A percentile compares a stretch with the other conserved stretches of the same genome.
Conservation (phyloP, 2,329 filamentous ascomycete genomes). For the Pseudogymnoascus sp. region DNA sequence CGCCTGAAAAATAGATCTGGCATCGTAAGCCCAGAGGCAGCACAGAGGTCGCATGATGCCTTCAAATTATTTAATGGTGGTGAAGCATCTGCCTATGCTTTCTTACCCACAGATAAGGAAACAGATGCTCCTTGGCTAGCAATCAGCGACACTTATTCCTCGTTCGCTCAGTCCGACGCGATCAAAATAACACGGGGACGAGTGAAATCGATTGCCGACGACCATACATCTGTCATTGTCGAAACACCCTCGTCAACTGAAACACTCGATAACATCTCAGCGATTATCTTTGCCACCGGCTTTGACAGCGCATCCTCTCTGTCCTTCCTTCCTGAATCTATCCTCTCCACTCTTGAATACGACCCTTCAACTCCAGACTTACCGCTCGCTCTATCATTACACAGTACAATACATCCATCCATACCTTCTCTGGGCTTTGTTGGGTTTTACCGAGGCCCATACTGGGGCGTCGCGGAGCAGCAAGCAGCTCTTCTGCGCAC, state of each 20-base stretch:
- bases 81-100: conserved; percentile 31
- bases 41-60: conserved; percentile 44
- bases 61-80: conserved; percentile 14
- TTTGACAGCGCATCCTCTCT: conserved; percentile 59
- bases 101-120: conserved; percentile 20
- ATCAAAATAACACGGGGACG: conserved; percentile 36
- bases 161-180: conserved; percentile 60
- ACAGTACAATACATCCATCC: conserved; percentile 52
- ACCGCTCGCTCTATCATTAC: conserved; percentile 60
- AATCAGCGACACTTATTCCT: conserved; percentile 62
- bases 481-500: conserved; percentile 62
- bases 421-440: conserved; percentile 66
- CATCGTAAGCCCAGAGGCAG: conserved; percentile 51
- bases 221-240: not conserved
- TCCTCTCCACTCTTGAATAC: conserved; percentile 50
- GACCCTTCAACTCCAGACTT: conserved; percentile 37
- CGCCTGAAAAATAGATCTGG: conserved; percentile 54
- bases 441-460: conserved; percentile 75
- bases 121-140: conserved; percentile 55
- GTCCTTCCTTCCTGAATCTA: conserved; percentile 50
- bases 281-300: conserved; percentile 67
- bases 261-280: conserved; percentile 48
- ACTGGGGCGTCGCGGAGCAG: conserved; percentile 84
- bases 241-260: conserved; percentile 15
- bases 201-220: conserved; percentile 9